Percentiles rank a stretch among this genome's conserved stretches.
These are phyloP conservation scores for Trichodelitschia bisporula DNA, from an alignment of 495 filamentous ascomycete genomes.

Conservation along the genomic window DNA sequence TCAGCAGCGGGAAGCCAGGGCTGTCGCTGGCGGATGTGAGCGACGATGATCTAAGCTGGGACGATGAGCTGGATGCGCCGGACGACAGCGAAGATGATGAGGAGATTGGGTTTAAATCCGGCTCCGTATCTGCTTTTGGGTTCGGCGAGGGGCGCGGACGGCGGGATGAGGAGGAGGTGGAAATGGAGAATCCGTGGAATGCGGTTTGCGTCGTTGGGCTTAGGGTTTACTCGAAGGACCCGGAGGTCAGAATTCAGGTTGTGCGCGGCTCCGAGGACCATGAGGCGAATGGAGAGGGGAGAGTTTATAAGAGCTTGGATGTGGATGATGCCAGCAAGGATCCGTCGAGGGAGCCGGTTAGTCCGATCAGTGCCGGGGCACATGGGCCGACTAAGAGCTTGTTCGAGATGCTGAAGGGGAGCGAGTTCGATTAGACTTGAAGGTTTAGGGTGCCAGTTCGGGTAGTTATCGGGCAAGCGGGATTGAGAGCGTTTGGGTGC, in stretches of 20 bases:
- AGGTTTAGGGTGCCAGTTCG: too few species aligned
- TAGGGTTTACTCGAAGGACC: slow-evolving; percentile 31
- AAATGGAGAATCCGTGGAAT: slow-evolving; percentile 38
- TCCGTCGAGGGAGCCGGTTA: too few species aligned
- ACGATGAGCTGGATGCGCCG: slow-evolving; percentile 14
- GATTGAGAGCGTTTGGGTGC: too few species aligned
- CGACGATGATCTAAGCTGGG: slow-evolving; percentile 14
- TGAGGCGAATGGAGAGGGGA: too few species aligned
- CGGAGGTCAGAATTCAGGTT: not conserved
- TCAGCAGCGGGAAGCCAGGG: not conserved
- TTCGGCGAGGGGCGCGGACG: not conserved
- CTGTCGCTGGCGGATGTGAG: slow-evolving; percentile 4
- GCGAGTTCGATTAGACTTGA: too few species aligned
- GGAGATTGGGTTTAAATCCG: too few species aligned
- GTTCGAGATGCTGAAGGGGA: too few species aligned
- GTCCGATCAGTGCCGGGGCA: too few species aligned
- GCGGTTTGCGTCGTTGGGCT: slow-evolving; percentile 61
- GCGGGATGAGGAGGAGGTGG: not conserved
- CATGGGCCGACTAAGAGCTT: too few species aligned
- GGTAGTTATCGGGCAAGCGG: too few species aligned
- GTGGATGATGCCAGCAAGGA: too few species aligned
- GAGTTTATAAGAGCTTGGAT: too few species aligned
- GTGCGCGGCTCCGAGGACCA: not conserved
- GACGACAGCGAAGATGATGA: slow-evolving; percentile 3
- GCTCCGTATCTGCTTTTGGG: not conserved